Conservation (phyloP, 164 flowering plant genomes). For the Nelumbo lutea region DNA sequence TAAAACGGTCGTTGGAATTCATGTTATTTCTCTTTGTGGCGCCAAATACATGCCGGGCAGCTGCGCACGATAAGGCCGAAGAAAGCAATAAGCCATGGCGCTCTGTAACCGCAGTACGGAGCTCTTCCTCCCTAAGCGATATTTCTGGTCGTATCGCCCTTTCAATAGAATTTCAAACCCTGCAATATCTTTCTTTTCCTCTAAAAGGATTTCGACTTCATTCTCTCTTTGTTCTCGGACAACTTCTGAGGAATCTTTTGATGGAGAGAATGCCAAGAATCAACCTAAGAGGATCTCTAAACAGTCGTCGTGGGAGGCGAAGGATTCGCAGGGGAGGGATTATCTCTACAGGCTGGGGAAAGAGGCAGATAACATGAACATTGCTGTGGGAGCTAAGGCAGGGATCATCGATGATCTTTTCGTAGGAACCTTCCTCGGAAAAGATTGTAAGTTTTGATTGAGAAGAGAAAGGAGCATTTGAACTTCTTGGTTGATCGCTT, state of each 20-base stretch:
- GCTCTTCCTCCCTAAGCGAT: conserved; percentile 4
- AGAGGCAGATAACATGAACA: conserved; percentile 85
- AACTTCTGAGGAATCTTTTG: not conserved
- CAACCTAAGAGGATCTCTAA: conserved; percentile 44
- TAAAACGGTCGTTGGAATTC: not conserved
- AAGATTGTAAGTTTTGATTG: conserved; percentile 45
- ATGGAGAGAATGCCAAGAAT: conserved; percentile 1
- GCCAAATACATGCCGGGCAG: conserved; percentile 1
- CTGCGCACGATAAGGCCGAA: conserved; percentile 11
- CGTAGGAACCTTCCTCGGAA: conserved; percentile 80
- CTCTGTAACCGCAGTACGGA: conserved; percentile 10
- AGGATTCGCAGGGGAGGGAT: conserved; percentile 74
- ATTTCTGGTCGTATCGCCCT: not conserved
- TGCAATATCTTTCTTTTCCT: conserved; percentile 8
- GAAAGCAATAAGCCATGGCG: conserved; percentile 1
- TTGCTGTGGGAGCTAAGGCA: conserved; percentile 77
- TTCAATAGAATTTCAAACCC: not conserved
- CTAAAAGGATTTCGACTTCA: conserved; percentile 7
- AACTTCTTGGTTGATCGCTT: not conserved
- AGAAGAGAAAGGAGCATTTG: not conserved
- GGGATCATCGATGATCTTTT: conserved; percentile 86
- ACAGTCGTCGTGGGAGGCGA: conserved; percentile 91
- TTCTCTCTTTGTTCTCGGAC: conserved; percentile 10
- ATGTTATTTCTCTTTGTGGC: conserved; percentile 2
- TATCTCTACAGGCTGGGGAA: conserved; percentile 77